Base-by-base conservation (phyloP, 148 eudicot genomes). In the Talinum fruticosum region DNA sequence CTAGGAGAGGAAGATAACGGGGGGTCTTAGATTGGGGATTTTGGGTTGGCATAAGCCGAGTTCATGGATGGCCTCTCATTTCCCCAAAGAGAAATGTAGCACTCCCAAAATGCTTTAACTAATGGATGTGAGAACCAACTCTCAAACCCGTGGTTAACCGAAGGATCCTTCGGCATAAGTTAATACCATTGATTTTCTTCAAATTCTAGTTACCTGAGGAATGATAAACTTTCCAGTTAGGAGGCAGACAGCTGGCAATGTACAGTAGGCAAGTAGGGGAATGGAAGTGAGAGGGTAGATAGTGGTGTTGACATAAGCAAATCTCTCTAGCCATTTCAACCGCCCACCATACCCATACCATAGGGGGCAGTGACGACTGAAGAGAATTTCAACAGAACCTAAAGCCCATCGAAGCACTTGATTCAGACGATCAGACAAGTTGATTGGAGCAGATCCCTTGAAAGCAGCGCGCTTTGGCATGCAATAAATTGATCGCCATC, bases 321-420 rank as follows among this genome's bases (percentile, higher is more conserved):
- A 80, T 73, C 95, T 85, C 84, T 91, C 95, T 8, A 91, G 85
- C 83, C 87, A 86, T 80, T 85, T 89, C 65, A 91, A 72, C 69
- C 85, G 85, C 47, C 96, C 92, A 59, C 34, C 51, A 69, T 89
- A 91, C 3, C 91, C 96, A 66, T 91, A 91, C 96, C 96, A 91
- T 38, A 91, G 71, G 45, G 96, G 96, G 49, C 96, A 91, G 74
- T 91, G 96, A 37, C 96, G 87, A 76, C 96, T 91, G 79, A 91
- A 80, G 15, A 91, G 87, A 82, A 91, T 91, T 78, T 91, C 96
- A 41, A 91, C 83, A 1, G 96, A 91, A 75, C 96, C 96, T 73
- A 91, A 76, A 26, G 95, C 95, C 95, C 95, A 91, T 51, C 91
- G 85, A 77, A 89, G 90, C 71, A 91, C 95, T 79, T 91, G 95